phyloP scores from a whole-genome alignment of 345 rosid species.

The Salix caprea region DNA sequence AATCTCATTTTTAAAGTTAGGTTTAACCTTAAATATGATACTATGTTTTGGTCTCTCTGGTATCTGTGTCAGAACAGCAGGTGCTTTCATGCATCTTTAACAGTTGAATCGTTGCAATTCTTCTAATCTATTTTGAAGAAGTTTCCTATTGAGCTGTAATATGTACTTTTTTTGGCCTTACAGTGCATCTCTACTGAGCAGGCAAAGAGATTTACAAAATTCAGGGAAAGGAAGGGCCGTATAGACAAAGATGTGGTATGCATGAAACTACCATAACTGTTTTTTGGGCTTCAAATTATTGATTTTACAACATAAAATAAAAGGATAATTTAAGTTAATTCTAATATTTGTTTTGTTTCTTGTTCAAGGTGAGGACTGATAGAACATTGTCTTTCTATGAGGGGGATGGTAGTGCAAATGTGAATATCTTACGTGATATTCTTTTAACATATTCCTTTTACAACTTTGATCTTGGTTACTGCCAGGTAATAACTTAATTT shows the following conservation, averaged over 20 bases:
- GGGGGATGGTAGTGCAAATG: constrained; percentile 88
- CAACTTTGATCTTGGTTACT: constrained; percentile 96
- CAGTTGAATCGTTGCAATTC: not conserved
- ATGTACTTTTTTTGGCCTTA: constrained; percentile 15
- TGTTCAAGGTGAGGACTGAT: constrained; percentile 91
- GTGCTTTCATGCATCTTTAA: not conserved
- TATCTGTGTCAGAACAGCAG: not conserved
- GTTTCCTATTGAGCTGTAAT: constrained; percentile 13
- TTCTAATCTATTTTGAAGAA: not conserved
- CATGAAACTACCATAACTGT: constrained; percentile 8
- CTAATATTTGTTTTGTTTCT: not conserved
- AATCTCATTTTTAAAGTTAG: no score
- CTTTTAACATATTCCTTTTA: constrained; percentile 87
- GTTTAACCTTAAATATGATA: not conserved
- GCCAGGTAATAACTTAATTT: constrained; percentile 63
- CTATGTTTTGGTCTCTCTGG: not conserved
- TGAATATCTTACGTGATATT: constrained; percentile 74
- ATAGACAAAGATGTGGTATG: constrained; percentile 96
- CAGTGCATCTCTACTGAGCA: constrained; percentile 91
- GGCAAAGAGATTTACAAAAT: constrained; percentile 89
- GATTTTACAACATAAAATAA: not conserved
- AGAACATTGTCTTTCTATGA: constrained; percentile 69
- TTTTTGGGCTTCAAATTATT: not conserved
- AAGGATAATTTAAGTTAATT: constrained; percentile 4
- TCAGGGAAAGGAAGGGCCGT: constrained; percentile 87